Conservation (phyloP, 352 stramenopile genomes). For the Globisporangium middletonii region DNA sequence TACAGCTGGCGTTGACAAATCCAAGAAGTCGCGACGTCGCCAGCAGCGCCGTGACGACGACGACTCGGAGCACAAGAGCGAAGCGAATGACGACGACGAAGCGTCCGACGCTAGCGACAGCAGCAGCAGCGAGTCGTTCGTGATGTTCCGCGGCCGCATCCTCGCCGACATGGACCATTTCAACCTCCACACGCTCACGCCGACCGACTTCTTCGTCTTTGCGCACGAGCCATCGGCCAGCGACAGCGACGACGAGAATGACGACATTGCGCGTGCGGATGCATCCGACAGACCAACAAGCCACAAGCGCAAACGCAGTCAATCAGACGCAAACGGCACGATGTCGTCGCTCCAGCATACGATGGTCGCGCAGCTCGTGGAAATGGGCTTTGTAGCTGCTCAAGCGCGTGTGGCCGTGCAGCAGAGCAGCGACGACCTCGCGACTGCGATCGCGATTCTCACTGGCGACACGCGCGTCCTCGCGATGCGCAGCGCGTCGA, state of each 20-base stretch:
- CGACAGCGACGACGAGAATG: neutral
- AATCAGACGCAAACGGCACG: constrained; percentile 1
- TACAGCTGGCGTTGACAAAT: neutral
- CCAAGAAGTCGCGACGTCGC: neutral
- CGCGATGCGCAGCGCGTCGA: constrained; percentile 1
- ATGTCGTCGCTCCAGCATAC: constrained; percentile 2
- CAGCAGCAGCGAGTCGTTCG: constrained; percentile 25
- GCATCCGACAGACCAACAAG: neutral
- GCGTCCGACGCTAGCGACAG: neutral
- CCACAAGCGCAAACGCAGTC: constrained; percentile 9
- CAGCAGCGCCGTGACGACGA: neutral
- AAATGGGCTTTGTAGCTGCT: constrained; percentile 47
- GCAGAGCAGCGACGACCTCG: constrained; percentile 25
- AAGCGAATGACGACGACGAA: neutral
- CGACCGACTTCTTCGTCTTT: constrained; percentile 64
- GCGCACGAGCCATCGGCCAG: constrained; percentile 21
- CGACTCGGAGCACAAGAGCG: neutral
- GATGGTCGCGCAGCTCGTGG: constrained; percentile 31
- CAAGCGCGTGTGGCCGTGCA: constrained; percentile 25
- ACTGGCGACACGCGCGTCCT: constrained; percentile 23
- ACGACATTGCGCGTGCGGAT: too few relatives aligned
- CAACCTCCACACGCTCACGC: constrained; percentile 40
- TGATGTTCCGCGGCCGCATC: constrained; percentile 52
- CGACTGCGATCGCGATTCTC: constrained; percentile 32
- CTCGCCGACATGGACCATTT: constrained; percentile 52